Percentiles rank a stretch among this genome's conserved stretches.
phyloP scores from a whole-genome alignment of 192 early-diverging fungal species.

The Coemansia nantahalensis region DNA sequence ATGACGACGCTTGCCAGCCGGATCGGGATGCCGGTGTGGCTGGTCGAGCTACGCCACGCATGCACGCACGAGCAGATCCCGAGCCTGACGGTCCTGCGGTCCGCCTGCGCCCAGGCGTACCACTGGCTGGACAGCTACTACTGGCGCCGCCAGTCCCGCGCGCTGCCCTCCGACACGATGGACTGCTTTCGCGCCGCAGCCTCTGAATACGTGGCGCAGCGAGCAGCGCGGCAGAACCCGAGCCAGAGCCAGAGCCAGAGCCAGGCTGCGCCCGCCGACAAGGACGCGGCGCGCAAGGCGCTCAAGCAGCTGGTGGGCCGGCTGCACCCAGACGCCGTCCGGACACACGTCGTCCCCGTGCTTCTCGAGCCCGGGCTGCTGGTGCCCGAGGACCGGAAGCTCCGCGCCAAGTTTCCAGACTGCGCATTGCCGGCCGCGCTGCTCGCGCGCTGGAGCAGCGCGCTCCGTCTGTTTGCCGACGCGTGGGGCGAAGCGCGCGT shows the following conservation, averaged over 20 bases:
- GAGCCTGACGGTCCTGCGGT: constrained; percentile 55
- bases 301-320: constrained; percentile 32
- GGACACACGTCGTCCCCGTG: constrained; percentile 51
- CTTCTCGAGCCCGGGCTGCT: constrained; percentile 58
- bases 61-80: constrained; percentile 65
- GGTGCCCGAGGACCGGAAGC: constrained; percentile 58
- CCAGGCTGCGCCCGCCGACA: not conserved
- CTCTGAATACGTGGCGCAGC: constrained; percentile 17
- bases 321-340: constrained; percentile 47
- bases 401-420: constrained; percentile 37
- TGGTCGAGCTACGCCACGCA: constrained; percentile 67
- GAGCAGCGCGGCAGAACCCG: constrained; percentile 8
- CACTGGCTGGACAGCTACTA: constrained; percentile 57
- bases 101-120: constrained; percentile 55
- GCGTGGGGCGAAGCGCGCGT: constrained; percentile 36
- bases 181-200: constrained; percentile 20
- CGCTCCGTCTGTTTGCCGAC: constrained; percentile 44
- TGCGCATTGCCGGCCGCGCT: constrained; percentile 42
- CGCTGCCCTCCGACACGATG: constrained; percentile 33
- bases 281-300: constrained; percentile 3
- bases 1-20: constrained; percentile 51
- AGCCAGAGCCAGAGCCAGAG: not conserved
- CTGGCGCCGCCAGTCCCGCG: constrained; percentile 51
- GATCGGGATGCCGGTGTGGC: constrained; percentile 62
- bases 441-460: constrained; percentile 38